Evolutionary conservation across 768 basidiomycete species (phyloP), one percentile per base, ranked within the genome.

Genomic region (Rhizopogon roseolus): DNA sequence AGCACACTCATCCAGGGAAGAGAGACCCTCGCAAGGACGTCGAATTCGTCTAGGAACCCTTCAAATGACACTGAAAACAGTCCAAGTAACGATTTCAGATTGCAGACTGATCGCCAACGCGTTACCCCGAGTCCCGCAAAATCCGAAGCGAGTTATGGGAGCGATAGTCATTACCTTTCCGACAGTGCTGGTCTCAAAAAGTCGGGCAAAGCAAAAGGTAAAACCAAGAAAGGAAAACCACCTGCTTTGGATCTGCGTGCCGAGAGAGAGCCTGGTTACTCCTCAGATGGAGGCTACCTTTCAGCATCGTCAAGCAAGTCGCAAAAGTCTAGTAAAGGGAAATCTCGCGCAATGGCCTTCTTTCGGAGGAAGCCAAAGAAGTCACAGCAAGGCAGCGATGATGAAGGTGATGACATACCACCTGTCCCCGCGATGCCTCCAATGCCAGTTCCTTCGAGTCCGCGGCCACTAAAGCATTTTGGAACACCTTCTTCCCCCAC

Each of bases 261-360:
- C 43, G 52, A 60, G 25, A 57, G 53, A 37, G 67, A 66, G 3
- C 56, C 49, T 0, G 67, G 58, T 9, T 65, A 62, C 39, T 19
- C 58, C 1, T 68, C 67, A 11, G 67, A 68, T 16, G 67, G 67
- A 2, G 67, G 67, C 1, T 68, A 68, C 49, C 63, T 68, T 40
- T 68, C 67, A n/a, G 66, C 65, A 2, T 70, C 67, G 44, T 68
- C 67, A 1, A 68, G 59, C 53, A 68, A 69, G 50, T 68, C 69
- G 5, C 65, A 51, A 46, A 68, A 68, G 48, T 65, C 67, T 0
- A 42, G 63, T 44, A 68, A 54, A 19, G 58, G 64, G 9, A 68
- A 62, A 53, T 63, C 67, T 27, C 67, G 68, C 49, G 67, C 67
- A 41, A 65, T 68, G 58, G 61, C 67, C 17, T 68, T 68, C 59